These are phyloP conservation scores for Epichloe hybrida DNA, from an alignment of 2,329 filamentous ascomycete species.

Conservation along the genomic window DNA sequence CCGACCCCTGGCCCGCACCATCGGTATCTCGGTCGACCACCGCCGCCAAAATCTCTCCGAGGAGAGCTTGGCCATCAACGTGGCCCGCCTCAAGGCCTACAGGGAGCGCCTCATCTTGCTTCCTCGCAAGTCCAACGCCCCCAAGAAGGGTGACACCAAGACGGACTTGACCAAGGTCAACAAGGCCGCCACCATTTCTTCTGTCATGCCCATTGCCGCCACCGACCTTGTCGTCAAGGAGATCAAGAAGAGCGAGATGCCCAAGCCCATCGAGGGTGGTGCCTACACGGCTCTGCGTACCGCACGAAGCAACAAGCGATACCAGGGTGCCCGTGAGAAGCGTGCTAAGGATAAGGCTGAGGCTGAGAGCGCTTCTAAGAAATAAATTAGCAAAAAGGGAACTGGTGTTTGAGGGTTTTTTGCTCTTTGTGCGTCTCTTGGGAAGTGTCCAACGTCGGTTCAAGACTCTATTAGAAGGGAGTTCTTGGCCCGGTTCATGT, in stretches of 20 bases:
- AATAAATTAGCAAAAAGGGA: conserved; percentile 46
- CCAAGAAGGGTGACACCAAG: conserved; percentile 86
- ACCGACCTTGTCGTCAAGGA: conserved; percentile 51
- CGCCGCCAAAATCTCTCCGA: conserved; percentile 95
- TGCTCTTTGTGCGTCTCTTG: conserved; percentile 28
- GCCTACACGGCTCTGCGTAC: conserved; percentile 79
- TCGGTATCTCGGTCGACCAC: conserved; percentile 93
- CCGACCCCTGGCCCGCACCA: conserved; percentile 84
- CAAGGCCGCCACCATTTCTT: conserved; percentile 32
- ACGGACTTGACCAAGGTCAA: conserved; percentile 61
- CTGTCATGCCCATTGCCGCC: conserved; percentile 61
- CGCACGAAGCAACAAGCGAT: conserved; percentile 70
- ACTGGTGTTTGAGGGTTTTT: conserved; percentile 29
- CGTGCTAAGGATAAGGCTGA: conserved; percentile 77
- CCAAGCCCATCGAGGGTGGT: conserved; percentile 62
- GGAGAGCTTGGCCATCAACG: conserved; percentile 89
- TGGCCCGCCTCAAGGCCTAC: conserved; percentile 97
- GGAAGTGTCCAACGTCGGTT: conserved; percentile 25
- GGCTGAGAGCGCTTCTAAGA: conserved; percentile 66
- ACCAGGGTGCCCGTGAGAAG: conserved; percentile 82
- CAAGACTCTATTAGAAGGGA: conserved; percentile 21
- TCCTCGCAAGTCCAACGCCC: conserved; percentile 85
- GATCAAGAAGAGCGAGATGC: conserved; percentile 72
- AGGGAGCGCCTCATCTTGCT: conserved; percentile 92
- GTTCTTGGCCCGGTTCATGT: conserved; percentile 22